phyloP scores from a whole-genome alignment of 768 basidiomycete genomes.

The Daedalea quercina region DNA sequence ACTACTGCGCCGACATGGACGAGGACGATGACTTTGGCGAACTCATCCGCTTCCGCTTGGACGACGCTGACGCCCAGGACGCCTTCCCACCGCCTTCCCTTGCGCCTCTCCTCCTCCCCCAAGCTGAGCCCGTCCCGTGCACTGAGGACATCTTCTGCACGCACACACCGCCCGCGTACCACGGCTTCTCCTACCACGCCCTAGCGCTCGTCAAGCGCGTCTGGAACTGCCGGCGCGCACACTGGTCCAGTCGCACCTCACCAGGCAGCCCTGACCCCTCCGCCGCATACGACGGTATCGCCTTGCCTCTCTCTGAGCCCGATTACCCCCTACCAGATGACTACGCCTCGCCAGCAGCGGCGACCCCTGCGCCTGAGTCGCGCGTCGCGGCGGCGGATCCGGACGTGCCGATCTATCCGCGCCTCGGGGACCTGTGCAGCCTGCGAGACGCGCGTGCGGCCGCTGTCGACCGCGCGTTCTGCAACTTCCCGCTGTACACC shows the following conservation, averaged over 20 bases:
- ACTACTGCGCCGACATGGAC: not conserved
- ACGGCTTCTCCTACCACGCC: slow-evolving; percentile 57
- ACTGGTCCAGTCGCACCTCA: slow-evolving; percentile 31
- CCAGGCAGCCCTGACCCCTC: slow-evolving; percentile 4
- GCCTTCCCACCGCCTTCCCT: not conserved
- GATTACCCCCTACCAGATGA: slow-evolving; percentile 1
- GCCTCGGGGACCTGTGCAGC: slow-evolving; percentile 54
- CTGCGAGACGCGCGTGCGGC: slow-evolving; percentile 52
- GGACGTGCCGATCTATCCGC: slow-evolving; percentile 38
- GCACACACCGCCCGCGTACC: slow-evolving; percentile 28
- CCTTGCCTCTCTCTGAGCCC: slow-evolving; percentile 4
- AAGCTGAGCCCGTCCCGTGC: not conserved
- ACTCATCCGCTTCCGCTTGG: not conserved
- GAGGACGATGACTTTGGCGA: slow-evolving; percentile 1
- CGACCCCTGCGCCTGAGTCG: not conserved
- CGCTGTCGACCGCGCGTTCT: slow-evolving; percentile 54
- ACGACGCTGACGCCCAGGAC: not conserved
- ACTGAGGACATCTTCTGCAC: not conserved
- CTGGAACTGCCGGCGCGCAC: slow-evolving; percentile 51
- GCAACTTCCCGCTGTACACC: slow-evolving; percentile 53
- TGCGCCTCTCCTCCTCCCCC: not conserved
- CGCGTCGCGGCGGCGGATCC: slow-evolving; percentile 9
- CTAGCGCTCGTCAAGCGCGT: slow-evolving; percentile 55
- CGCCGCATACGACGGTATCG: slow-evolving; percentile 18
- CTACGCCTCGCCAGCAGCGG: not conserved